Base-by-base conservation (phyloP, 371 early-diverging fungal genomes). In the Mucor mucedo region DNA sequence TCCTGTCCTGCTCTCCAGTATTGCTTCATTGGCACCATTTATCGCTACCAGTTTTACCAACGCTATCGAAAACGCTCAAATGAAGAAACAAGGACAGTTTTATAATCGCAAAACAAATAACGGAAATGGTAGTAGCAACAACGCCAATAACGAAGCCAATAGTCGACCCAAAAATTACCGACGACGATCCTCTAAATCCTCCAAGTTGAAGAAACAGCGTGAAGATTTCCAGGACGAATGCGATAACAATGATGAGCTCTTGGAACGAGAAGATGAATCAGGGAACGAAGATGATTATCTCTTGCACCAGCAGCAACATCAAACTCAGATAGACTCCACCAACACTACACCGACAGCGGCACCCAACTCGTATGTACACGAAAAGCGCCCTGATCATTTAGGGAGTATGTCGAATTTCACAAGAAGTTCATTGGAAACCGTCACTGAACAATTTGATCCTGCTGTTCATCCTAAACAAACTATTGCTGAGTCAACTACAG, bases 21-120 rank as follows among this genome's bases (percentile, higher is more conserved):
- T 88, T 13, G 65, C 68, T 4, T 75, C 79, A 5, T 65, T 88
- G 0, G 70, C 79, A 8, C 86, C 88, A 13, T 88, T 85, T 55
- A 66, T 88, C 42, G 79, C 86, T 11, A 77, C 78, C 29, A 80
- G 78, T 52, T 69, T 78, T 5, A 66, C 78, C 9, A 78, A 76
- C 35, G 78, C 78, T 2, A 54, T 69, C 2, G 73, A 71, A 42
- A 76, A 73, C 29, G 52, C 63, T 4, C 61, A 69, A 8, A 53
- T 55, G 7, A 60, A 33, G 21, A 72, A 69, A 40, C 59, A 69
- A 16, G 60, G 50, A 9, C 62, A 69, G 21, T 47, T 62, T 11
- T 48, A 63, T 57, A 42, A 42, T 38, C 33, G 50, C 9, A 55
- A 47, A 30, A 52, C 28, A 3, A 61, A 52, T 39, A 42, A 29